Evolutionary conservation across 1,284 basidiomycete species (phyloP), one percentile per base, ranked within the genome.

Genomic region (Mycena citricolor): DNA sequence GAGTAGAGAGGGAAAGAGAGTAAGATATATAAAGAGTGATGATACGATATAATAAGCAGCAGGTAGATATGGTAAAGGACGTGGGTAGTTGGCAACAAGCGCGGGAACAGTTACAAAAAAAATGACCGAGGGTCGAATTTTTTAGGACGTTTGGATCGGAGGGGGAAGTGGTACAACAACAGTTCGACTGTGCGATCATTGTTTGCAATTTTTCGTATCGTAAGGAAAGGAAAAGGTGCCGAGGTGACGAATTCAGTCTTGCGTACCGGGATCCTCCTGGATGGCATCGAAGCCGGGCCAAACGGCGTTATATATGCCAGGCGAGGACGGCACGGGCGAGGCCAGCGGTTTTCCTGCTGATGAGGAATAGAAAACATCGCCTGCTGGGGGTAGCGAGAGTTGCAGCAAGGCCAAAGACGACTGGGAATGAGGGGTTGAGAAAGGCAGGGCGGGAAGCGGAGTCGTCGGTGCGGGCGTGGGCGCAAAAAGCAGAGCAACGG

Each of bases 231-330:
- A n/a, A n/a, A n/a, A n/a, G n/a, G n/a, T n/a, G n/a, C n/a, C n/a
- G n/a, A n/a, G n/a, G n/a, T n/a, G n/a, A n/a, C n/a, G 13, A 20
- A 8, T 13, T 42, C 35, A 50, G 36, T 50, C 46, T 25, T 50
- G 43, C 34, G 44, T 50, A 42, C 44, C 46, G 37, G 44, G 42
- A 30, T 52, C 51, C 32, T 42, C 41, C 20, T 52, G 43, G 30
- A 52, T 52, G 28, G 36, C 23, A 36, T 32, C 36, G 28, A 52
- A 52, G 5, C 45, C 42, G 30, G 8, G 25, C 49, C 49, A 51
- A 4, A 41, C 42, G 23, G 33, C 24, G 42, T 48, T 44, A 46
- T 52, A 48, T 2, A 30, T 17, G 43, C 43, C 40, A 20, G 46
- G 30, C 23, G 50, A 52, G 8, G 46, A 38, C 8, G 36, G 36